Conservation (phyloP, 2,329 filamentous ascomycete species). For the Verticillium albo-atrum region DNA sequence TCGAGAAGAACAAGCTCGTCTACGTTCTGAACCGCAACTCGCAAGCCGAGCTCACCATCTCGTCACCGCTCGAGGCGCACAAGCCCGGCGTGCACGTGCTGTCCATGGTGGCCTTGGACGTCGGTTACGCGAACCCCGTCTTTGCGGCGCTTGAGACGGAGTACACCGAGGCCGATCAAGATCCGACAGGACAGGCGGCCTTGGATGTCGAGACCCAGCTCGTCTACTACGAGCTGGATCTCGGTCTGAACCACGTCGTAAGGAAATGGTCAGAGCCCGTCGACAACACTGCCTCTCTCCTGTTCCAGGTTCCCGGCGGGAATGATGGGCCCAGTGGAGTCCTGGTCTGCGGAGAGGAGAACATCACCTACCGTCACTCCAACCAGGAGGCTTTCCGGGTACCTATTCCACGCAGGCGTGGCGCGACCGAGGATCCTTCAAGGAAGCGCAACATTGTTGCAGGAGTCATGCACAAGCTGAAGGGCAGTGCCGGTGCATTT, state of each 20-base stretch:
- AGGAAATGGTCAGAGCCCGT: slow-evolving; percentile 95
- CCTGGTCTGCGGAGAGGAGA: slow-evolving; percentile 90
- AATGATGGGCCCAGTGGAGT: slow-evolving; percentile 93
- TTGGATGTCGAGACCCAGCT: slow-evolving; percentile 82
- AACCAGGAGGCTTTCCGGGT: slow-evolving; percentile 88
- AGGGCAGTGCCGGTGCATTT: slow-evolving; percentile 76
- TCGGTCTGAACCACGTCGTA: slow-evolving; percentile 95
- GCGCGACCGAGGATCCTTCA: slow-evolving; percentile 86
- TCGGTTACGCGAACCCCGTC: slow-evolving; percentile 94
- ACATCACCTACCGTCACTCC: slow-evolving; percentile 93
- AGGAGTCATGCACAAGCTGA: slow-evolving; percentile 96
- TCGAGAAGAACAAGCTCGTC: slow-evolving; percentile 99
- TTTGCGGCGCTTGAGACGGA: slow-evolving; percentile 95
- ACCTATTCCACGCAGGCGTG: slow-evolving; percentile 80
- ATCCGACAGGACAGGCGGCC: slow-evolving; percentile 78
- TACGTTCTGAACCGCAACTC: slow-evolving; percentile 96
- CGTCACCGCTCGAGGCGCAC: slow-evolving; percentile 93
- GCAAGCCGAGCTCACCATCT: slow-evolving; percentile 93
- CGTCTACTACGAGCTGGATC: slow-evolving; percentile 95
- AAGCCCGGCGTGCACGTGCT: slow-evolving; percentile 89
- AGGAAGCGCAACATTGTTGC: slow-evolving; percentile 83
- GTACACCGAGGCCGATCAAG: slow-evolving; percentile 86
- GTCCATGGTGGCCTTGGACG: slow-evolving; percentile 81
- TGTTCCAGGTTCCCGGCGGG: slow-evolving; percentile 94
- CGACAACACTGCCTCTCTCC: slow-evolving; percentile 79